phyloP scores from a whole-genome alignment of 106 monocot genomes.

The Alisma plantagoaquatica region DNA sequence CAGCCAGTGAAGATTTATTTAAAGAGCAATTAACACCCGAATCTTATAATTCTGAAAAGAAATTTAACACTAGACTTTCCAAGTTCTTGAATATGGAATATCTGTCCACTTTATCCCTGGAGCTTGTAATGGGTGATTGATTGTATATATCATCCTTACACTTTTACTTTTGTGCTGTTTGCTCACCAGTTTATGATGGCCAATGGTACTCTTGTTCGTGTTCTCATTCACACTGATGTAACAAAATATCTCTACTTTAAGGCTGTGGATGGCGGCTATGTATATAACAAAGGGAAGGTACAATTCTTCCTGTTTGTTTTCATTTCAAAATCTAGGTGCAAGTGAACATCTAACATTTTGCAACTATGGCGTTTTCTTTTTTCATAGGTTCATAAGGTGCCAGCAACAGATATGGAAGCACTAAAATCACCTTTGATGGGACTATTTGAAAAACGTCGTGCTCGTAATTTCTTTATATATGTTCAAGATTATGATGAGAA shows the following conservation, averaged over 20 bases:
- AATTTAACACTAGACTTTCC: too few species aligned
- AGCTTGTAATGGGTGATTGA: too few species aligned
- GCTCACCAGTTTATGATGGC: conserved; percentile 93
- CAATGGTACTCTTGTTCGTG: conserved; percentile 81
- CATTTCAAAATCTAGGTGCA: too few species aligned
- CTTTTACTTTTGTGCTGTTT: too few species aligned
- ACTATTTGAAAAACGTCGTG: conserved; percentile 82
- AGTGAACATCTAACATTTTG: too few species aligned
- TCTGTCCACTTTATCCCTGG: too few species aligned
- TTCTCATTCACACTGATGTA: conserved; percentile 81
- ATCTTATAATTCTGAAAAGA: too few species aligned
- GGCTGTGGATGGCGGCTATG: conserved; percentile 86
- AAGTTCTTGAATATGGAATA: too few species aligned
- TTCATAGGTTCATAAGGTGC: conserved; percentile 73
- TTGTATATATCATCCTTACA: too few species aligned
- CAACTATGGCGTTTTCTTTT: conserved; percentile 4
- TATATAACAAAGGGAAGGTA: conserved; percentile 93
- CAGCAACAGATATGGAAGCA: conserved; percentile 92
- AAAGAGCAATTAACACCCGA: too few species aligned
- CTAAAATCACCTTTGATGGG: conserved; percentile 92
- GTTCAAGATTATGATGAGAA: conserved; percentile 81
- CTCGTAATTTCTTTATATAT: conserved; percentile 76
- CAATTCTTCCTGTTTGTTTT: too few species aligned
- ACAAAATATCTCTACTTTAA: conserved; percentile 80
- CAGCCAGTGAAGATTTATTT: too few species aligned